Evolutionary conservation across 2,329 filamentous ascomycete species (phyloP).

Genomic region (Exophiala phaeomuriformis): DNA sequence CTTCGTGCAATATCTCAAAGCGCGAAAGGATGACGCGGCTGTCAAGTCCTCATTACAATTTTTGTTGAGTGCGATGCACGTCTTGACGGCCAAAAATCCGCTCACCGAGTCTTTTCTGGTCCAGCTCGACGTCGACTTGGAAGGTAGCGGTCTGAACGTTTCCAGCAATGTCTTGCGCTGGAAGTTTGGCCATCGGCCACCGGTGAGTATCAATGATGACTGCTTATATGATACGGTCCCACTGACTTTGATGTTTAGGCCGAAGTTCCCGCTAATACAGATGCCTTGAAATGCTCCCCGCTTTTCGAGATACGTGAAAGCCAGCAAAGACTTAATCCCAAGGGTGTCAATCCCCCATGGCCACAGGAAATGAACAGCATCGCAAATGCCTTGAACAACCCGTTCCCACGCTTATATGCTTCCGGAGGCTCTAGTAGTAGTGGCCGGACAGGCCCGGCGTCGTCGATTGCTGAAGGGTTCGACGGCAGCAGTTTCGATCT

Average conservation of each 20-base stretch:
- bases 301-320: constrained; percentile 25
- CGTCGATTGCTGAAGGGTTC: constrained; percentile 4
- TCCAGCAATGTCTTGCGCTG: constrained; percentile 17
- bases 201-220: constrained; percentile 5
- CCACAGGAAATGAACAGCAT: background rate
- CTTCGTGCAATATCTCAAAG: constrained; percentile 95
- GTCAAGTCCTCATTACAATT: constrained; percentile 79
- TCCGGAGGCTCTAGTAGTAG: constrained; percentile 2
- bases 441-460: background rate
- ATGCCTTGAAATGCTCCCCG: constrained; percentile 22
- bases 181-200: constrained; percentile 21
- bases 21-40: constrained; percentile 73
- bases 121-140: constrained; percentile 85
- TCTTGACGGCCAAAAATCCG: constrained; percentile 77
- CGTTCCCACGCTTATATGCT: constrained; percentile 14
- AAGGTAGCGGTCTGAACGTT: constrained; percentile 43
- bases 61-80: constrained; percentile 81
- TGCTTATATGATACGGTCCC: background rate
- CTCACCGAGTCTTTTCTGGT: constrained; percentile 91
- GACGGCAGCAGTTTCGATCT: constrained; percentile 9
- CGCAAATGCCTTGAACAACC: background rate
- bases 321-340: constrained; percentile 3
- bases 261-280: constrained; percentile 24
- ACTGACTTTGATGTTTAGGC: constrained; percentile 15
- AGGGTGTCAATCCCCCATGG: constrained; percentile 3